Percentiles rank a stretch among this genome's conserved stretches.
Evolutionary conservation across 768 basidiomycete genomes (phyloP).

Genomic region (Phallus indusiatus): DNA sequence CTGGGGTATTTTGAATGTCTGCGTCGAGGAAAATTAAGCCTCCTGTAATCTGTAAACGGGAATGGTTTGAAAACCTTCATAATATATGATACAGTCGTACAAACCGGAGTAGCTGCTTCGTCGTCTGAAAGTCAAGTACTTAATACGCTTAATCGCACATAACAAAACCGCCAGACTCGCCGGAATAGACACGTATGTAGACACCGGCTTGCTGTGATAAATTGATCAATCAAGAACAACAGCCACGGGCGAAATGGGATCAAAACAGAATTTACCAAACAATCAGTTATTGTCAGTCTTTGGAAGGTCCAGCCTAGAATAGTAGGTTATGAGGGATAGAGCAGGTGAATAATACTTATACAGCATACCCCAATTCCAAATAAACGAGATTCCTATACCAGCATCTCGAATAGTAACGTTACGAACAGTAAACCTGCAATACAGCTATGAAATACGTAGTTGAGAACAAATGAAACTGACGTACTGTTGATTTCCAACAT

Average conservation of each 20-base stretch:
- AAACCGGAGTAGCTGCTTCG: not conserved
- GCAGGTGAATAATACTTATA: not conserved
- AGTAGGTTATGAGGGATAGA: not conserved
- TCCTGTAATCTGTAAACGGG: not conserved
- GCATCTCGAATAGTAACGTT: slow-evolving; percentile 1
- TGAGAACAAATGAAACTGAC: not conserved
- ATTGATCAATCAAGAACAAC: not conserved
- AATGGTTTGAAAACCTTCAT: not conserved
- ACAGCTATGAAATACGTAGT: not conserved
- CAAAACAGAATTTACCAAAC: not conserved
- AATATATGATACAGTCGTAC: not conserved
- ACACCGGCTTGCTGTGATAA: slow-evolving; percentile 1
- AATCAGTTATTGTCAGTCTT: slow-evolving; percentile 2
- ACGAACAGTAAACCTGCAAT: slow-evolving; percentile 1
- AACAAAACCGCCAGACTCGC: not conserved
- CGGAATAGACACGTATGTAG: not conserved
- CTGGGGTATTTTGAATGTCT: slow-evolving; percentile 2
- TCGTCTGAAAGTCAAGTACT: not conserved
- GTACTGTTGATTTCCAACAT: slow-evolving; percentile 7
- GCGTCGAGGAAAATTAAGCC: slow-evolving; percentile 5
- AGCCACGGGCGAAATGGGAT: not conserved
- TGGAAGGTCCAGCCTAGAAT: slow-evolving; percentile 7
- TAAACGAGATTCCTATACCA: slow-evolving; percentile 2
- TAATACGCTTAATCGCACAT: not conserved
- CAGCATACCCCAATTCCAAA: slow-evolving; percentile 8